Evolutionary conservation across 176 grass and related monocot species (phyloP).

Genomic region (Musa acuminata): DNA sequence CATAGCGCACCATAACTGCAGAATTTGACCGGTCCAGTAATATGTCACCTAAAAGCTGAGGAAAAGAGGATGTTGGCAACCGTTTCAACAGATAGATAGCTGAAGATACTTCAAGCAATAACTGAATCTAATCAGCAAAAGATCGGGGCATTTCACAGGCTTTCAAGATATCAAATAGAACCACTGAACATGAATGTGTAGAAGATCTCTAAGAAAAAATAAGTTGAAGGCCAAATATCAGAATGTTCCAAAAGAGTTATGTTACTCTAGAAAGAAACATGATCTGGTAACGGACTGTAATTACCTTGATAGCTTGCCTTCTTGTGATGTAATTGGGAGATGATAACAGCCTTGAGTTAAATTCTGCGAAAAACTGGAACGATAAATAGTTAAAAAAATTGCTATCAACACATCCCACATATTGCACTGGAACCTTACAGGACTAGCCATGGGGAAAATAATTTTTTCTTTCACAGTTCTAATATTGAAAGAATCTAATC

Average conservation of each 20-base stretch:
- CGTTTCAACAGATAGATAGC: not conserved
- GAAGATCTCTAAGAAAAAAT: not conserved
- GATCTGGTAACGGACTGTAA: not conserved
- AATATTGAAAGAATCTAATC: not conserved
- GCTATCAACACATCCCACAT: not conserved
- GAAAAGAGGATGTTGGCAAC: not conserved
- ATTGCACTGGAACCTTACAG: not conserved
- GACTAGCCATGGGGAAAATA: not conserved
- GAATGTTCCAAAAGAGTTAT: not conserved
- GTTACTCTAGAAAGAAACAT: not conserved
- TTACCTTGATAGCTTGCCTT: conserved; percentile 43
- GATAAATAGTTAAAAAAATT: not conserved
- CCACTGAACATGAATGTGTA: not conserved
- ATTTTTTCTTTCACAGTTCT: not conserved
- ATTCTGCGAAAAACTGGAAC: conserved; percentile 50
- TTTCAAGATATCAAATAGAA: not conserved
- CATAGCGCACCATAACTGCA: conserved; percentile 38
- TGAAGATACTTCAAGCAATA: not conserved
- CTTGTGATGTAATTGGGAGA: conserved; percentile 45
- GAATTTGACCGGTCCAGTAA: conserved; percentile 44
- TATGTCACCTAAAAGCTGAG: conserved; percentile 57
- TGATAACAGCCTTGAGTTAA: conserved; percentile 36
- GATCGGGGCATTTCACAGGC: not conserved
- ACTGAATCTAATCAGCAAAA: not conserved
- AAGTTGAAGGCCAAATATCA: not conserved